phyloP scores from a whole-genome alignment of 2,329 filamentous ascomycete species.

The Cordyceps militaris region DNA sequence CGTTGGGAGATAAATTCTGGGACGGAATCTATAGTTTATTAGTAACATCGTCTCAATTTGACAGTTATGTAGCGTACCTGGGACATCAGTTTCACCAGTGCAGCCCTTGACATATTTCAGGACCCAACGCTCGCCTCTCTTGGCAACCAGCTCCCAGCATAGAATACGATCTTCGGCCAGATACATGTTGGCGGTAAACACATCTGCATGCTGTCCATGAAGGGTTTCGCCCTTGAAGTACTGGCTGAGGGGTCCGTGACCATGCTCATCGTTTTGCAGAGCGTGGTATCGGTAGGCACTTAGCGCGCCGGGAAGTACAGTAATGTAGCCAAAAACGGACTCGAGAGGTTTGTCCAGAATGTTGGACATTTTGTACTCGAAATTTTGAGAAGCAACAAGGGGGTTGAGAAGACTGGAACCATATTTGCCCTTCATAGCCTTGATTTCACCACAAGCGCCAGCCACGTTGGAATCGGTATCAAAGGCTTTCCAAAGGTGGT shows the following conservation, averaged over 20 bases:
- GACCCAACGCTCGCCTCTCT: conserved; percentile 91
- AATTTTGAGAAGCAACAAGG: conserved; percentile 93
- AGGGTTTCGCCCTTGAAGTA: conserved; percentile 99
- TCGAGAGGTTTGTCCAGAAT: conserved; percentile 97
- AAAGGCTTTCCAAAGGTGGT: conserved; percentile 98
- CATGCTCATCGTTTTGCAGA: conserved; percentile 91
- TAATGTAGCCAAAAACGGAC: conserved; percentile 97
- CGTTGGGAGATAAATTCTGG: conserved; percentile 97
- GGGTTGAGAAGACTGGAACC: conserved; percentile 85
- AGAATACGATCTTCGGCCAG: conserved; percentile 83
- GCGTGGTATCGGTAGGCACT: conserved; percentile 95
- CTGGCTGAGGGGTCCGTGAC: conserved; percentile 89
- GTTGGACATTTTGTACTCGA: conserved; percentile 99
- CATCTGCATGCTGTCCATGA: conserved; percentile 91
- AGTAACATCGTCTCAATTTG: not conserved
- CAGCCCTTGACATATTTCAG: conserved; percentile 96
- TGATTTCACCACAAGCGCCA: conserved; percentile 95
- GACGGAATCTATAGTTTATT: conserved; percentile 59
- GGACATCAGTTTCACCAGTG: conserved; percentile 95
- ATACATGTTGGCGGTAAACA: conserved; percentile 97
- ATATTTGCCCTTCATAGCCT: conserved; percentile 84
- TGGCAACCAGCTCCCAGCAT: conserved; percentile 93
- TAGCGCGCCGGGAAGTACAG: conserved; percentile 87
- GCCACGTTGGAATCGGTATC: conserved; percentile 97
- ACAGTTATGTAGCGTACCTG: conserved; percentile 52